These are phyloP conservation scores for Babesia bovis DNA, from an alignment of 169 alveolate genomes.

Conservation along the genomic window DNA sequence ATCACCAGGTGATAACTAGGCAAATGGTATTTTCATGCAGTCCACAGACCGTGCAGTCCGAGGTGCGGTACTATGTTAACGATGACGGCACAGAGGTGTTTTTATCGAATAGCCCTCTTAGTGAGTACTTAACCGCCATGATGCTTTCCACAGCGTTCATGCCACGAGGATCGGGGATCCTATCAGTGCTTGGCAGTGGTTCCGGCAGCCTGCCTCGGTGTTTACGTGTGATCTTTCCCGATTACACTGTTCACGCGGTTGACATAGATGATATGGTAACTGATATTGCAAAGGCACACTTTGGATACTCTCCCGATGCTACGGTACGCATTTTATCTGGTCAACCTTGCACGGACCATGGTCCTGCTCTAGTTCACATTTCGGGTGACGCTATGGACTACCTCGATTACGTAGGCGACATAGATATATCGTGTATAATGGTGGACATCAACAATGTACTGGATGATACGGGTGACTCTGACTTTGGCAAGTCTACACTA, in stretches of 20 bases:
- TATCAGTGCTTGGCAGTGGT: slow-evolving; percentile 45
- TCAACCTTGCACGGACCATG: neutral
- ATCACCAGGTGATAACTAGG: slow-evolving; percentile 55
- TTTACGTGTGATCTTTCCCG: neutral
- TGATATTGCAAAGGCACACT: slow-evolving; percentile 18
- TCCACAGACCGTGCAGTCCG: slow-evolving; percentile 77
- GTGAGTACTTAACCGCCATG: slow-evolving; percentile 53
- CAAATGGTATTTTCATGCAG: slow-evolving; percentile 77
- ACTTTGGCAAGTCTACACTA: slow-evolving; percentile 9
- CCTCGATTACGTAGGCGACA: neutral
- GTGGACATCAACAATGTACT: slow-evolving; percentile 49
- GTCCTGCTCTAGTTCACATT: slow-evolving; percentile 18
- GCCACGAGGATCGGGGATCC: slow-evolving; percentile 8
- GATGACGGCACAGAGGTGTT: slow-evolving; percentile 15
- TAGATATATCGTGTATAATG: slow-evolving; percentile 11
- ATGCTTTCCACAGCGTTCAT: slow-evolving; percentile 42
- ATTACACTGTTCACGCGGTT: slow-evolving; percentile 18
- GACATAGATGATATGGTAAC: slow-evolving; percentile 47
- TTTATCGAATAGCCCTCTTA: slow-evolving; percentile 1
- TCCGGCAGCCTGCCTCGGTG: slow-evolving; percentile 43
- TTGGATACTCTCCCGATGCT: slow-evolving; percentile 45
- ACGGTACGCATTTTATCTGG: neutral
- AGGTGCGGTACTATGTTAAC: slow-evolving; percentile 27
- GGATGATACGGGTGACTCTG: slow-evolving; percentile 17
- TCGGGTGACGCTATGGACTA: slow-evolving; percentile 44